Evolutionary conservation across 2,329 filamentous ascomycete genomes (phyloP).

Genomic region (Drechslerella coelobrocha): DNA sequence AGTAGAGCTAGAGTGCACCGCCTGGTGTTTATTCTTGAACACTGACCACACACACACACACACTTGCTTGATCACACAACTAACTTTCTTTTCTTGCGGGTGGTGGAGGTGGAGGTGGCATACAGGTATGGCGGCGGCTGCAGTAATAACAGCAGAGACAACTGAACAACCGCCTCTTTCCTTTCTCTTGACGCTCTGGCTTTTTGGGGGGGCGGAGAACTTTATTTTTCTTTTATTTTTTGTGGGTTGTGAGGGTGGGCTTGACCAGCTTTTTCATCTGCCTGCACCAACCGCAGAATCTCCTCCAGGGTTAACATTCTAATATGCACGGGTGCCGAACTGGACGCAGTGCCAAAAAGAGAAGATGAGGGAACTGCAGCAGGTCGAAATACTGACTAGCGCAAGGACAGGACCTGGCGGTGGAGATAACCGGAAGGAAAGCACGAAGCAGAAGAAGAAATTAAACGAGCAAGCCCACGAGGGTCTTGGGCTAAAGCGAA

Average conservation of each 20-base stretch:
- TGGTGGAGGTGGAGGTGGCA: constrained; percentile 41
- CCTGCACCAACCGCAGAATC: constrained; percentile 44
- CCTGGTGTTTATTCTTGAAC: constrained; percentile 47
- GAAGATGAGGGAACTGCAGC: constrained; percentile 50
- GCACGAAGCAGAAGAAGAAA: constrained; percentile 49
- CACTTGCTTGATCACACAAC: constrained; percentile 5
- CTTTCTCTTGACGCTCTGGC: constrained; percentile 30
- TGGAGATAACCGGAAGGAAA: constrained; percentile 52
- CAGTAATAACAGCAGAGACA: constrained; percentile 28
- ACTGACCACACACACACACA: constrained; percentile 20
- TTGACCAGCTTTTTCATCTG: constrained; percentile 51
- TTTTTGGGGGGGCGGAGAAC: constrained; percentile 38
- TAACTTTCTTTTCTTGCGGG: constrained; percentile 18
- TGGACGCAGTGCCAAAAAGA: constrained; percentile 50
- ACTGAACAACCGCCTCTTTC: constrained; percentile 35
- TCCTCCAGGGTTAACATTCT: constrained; percentile 37
- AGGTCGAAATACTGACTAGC: constrained; percentile 48
- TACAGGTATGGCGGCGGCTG: constrained; percentile 45
- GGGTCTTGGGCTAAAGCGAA: constrained; percentile 7
- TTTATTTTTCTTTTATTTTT: constrained; percentile 41
- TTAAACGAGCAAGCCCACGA: constrained; percentile 50
- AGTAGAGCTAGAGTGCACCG: constrained; percentile 41
- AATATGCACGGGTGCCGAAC: constrained; percentile 48
- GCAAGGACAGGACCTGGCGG: constrained; percentile 47
- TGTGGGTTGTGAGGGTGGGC: constrained; percentile 38